phyloP scores from a whole-genome alignment of 1,139 yeast genomes.

The Suhomyces yuchorum region DNA sequence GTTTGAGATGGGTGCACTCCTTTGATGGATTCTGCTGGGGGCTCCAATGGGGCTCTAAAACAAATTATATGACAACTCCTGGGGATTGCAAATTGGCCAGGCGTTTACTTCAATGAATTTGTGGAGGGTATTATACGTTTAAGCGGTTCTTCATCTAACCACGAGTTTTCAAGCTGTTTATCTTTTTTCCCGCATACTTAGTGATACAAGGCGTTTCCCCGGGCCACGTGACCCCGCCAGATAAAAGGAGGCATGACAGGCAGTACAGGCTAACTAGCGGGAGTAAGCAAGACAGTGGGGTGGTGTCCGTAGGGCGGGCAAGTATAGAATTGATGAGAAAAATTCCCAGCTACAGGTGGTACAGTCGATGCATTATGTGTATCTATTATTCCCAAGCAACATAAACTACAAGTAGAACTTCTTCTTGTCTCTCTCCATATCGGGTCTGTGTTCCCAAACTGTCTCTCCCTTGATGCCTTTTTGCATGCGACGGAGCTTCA shows the following conservation, averaged over 20 bases:
- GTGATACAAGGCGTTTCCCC: conserved; percentile 10
- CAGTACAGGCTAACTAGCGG: too few relatives aligned
- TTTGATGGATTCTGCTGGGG: background rate
- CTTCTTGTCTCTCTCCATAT: conserved; percentile 94
- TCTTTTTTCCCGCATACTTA: conserved; percentile 14
- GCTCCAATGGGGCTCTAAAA: background rate
- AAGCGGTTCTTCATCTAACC: conserved; percentile 7
- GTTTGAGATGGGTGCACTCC: background rate
- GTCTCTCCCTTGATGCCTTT: conserved; percentile 89
- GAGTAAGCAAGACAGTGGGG: too few relatives aligned
- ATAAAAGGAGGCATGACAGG: background rate
- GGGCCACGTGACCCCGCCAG: conserved; percentile 6
- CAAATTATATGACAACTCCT: background rate
- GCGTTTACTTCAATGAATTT: conserved; percentile 2
- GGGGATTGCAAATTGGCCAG: background rate
- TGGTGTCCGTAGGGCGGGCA: too few relatives aligned
- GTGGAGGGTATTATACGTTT: background rate
- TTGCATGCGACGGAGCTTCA: conserved; percentile 83
- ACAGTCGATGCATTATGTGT: background rate
- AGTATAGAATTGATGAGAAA: too few relatives aligned
- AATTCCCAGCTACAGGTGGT: too few relatives aligned
- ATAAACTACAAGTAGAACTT: conserved; percentile 70
- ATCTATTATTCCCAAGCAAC: background rate
- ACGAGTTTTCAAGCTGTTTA: conserved; percentile 12
- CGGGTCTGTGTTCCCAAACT: conserved; percentile 96